Percentiles rank a stretch among this genome's conserved stretches.
Evolutionary conservation across 352 stramenopile genomes (phyloP).

Genomic region (Elongisporangium prolatum): DNA sequence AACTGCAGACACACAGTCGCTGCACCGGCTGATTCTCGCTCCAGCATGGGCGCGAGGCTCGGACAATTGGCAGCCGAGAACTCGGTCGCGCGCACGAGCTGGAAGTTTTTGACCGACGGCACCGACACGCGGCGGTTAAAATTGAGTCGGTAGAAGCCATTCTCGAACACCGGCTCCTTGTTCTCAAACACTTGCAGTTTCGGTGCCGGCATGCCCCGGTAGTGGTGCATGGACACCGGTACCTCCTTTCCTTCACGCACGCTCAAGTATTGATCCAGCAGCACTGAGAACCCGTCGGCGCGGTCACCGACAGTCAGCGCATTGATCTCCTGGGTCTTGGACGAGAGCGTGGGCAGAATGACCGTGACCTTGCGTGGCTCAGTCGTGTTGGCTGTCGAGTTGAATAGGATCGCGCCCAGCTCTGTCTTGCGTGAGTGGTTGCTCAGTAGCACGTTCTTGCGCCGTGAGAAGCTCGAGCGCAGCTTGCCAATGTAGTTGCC

Average conservation of each 20-base stretch:
- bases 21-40: neutral
- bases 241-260: neutral
- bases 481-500: slow-evolving; percentile 89
- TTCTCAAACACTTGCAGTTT: slow-evolving; percentile 56
- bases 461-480: slow-evolving; percentile 66
- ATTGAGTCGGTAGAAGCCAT: slow-evolving; percentile 77
- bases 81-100: slow-evolving; percentile 30
- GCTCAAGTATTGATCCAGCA: slow-evolving; percentile 43
- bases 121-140: slow-evolving; percentile 76
- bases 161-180: slow-evolving; percentile 71
- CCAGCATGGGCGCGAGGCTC: neutral
- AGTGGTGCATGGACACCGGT: slow-evolving; percentile 20
- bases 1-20: slow-evolving; percentile 58
- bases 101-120: slow-evolving; percentile 80
- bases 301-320: slow-evolving; percentile 40
- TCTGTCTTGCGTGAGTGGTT: slow-evolving; percentile 69
- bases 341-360: slow-evolving; percentile 44
- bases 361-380: slow-evolving; percentile 48
- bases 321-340: slow-evolving; percentile 39
- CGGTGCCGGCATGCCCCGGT: slow-evolving; percentile 6
- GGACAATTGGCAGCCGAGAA: slow-evolving; percentile 6
- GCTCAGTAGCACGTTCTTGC: slow-evolving; percentile 69
- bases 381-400: slow-evolving; percentile 33
- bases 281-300: slow-evolving; percentile 39
- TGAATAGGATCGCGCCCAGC: slow-evolving; percentile 66